These are phyloP conservation scores for Colletotrichum endophyticum DNA, from an alignment of 2,329 filamentous ascomycete species.

Conservation along the genomic window DNA sequence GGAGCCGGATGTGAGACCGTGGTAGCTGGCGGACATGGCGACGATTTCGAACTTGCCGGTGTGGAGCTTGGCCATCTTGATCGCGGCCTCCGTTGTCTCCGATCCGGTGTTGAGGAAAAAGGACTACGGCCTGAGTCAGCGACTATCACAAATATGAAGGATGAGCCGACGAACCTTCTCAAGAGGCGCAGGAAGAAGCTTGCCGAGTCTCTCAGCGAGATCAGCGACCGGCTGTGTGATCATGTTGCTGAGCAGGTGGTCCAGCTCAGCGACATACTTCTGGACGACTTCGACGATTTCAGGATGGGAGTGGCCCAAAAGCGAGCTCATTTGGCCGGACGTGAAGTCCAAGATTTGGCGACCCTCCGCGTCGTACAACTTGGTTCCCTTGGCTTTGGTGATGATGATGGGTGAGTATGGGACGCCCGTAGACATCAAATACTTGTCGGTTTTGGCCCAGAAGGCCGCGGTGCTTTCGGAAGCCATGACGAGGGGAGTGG, in stretches of 20 bases:
- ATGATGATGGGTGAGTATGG: conserved; percentile 44
- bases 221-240: conserved; percentile 58
- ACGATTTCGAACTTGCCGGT: conserved; percentile 71
- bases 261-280: conserved; percentile 51
- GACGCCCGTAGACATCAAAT: conserved; percentile 47
- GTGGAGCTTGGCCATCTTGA: conserved; percentile 66
- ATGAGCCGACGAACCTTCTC: conserved; percentile 36
- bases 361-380: conserved; percentile 47
- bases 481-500: background rate
- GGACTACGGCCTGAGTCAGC: conserved; percentile 26
- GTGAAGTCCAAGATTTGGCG: conserved; percentile 61
- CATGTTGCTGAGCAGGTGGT: conserved; percentile 64
- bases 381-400: conserved; percentile 46
- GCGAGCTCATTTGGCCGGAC: conserved; percentile 63
- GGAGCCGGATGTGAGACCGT: conserved; percentile 63
- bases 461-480: conserved; percentile 25
- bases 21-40: conserved; percentile 61
- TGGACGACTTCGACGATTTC: conserved; percentile 59
- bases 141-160: background rate
- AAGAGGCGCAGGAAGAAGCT: conserved; percentile 49
- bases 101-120: conserved; percentile 63
- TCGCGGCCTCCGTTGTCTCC: conserved; percentile 63
- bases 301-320: conserved; percentile 61
- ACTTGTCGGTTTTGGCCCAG: conserved; percentile 39
- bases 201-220: conserved; percentile 53